phyloP scores from a whole-genome alignment of 768 basidiomycete genomes.

The Boletellus emodensis region DNA sequence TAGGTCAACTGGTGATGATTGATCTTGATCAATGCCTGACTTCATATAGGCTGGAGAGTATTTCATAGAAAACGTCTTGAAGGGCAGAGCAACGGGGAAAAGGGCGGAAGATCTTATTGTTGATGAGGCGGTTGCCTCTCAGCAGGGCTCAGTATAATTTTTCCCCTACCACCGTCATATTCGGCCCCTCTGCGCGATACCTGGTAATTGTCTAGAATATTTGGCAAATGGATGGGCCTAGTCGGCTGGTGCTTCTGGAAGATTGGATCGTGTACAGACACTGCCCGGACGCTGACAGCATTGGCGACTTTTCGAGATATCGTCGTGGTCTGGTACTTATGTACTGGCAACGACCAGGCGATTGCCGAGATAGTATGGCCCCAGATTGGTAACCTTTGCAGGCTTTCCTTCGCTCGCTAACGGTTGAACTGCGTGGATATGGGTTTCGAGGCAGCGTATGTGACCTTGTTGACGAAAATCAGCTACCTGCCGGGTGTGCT shows the following conservation, averaged over 20 bases:
- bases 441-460: conserved; percentile 55
- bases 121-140: conserved; percentile 11
- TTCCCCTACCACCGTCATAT: neutral
- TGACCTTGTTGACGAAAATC: conserved; percentile 70
- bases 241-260: too few relatives aligned
- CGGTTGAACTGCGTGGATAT: conserved; percentile 19
- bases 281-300: too few relatives aligned
- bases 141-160: conserved; percentile 5
- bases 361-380: conserved; percentile 5
- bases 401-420: too few relatives aligned
- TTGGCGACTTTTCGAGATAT: too few relatives aligned
- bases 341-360: neutral
- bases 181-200: neutral
- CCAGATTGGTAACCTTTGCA: too few relatives aligned
- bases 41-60: conserved; percentile 82
- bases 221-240: neutral
- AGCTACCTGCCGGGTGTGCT: conserved; percentile 56
- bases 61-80: conserved; percentile 88
- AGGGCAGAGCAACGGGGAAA: conserved; percentile 50
- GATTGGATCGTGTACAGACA: too few relatives aligned
- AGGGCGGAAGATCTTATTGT: conserved; percentile 33
- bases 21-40: conserved; percentile 2
- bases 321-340: too few relatives aligned
- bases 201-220: neutral
- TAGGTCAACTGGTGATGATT: conserved; percentile 30